A percentile compares a stretch with the other conserved stretches of the same genome.
Evolutionary conservation across 768 basidiomycete species (phyloP).

Genomic region (Psilocybe tampanensis): DNA sequence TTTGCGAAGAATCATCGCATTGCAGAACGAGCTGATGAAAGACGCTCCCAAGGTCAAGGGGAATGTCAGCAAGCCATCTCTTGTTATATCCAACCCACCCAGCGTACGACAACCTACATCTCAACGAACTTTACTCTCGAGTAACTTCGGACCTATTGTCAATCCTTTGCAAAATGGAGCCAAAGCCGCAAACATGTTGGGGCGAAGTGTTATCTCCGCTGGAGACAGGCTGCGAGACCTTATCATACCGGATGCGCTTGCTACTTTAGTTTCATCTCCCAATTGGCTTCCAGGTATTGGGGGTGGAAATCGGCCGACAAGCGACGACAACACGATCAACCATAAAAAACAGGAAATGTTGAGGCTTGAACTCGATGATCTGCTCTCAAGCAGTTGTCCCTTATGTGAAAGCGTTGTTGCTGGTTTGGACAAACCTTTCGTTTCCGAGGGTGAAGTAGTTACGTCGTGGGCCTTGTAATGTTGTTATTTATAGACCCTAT

Average conservation of each 20-base stretch:
- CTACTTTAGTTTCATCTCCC: slow-evolving; percentile 77
- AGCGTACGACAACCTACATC: slow-evolving; percentile 45
- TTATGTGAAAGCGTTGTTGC: slow-evolving; percentile 89
- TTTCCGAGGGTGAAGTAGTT: slow-evolving; percentile 76
- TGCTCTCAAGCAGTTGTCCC: slow-evolving; percentile 89
- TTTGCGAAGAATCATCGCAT: slow-evolving; percentile 80
- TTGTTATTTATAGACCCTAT: slow-evolving; percentile 14
- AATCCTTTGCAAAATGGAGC: slow-evolving; percentile 63
- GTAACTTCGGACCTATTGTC: slow-evolving; percentile 62
- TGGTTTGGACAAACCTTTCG: slow-evolving; percentile 87
- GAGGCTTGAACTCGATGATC: slow-evolving; percentile 83
- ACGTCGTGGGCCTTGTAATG: slow-evolving; percentile 71
- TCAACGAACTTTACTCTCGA: slow-evolving; percentile 68
- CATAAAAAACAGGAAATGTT: slow-evolving; percentile 72
- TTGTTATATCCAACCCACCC: slow-evolving; percentile 25
- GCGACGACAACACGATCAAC: slow-evolving; percentile 47
- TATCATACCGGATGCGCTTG: slow-evolving; percentile 92
- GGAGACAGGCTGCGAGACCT: slow-evolving; percentile 90
- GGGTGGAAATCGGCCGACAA: slow-evolving; percentile 48
- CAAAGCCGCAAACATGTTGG: slow-evolving; percentile 67
- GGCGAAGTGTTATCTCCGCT: slow-evolving; percentile 82
- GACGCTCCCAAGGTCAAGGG: slow-evolving; percentile 33
- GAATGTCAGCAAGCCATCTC: slow-evolving; percentile 31
- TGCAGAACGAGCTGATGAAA: slow-evolving; percentile 85
- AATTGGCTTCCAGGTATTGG: slow-evolving; percentile 76